Conservation (phyloP, 139 green algal species). For the Micractinium conductrix region DNA sequence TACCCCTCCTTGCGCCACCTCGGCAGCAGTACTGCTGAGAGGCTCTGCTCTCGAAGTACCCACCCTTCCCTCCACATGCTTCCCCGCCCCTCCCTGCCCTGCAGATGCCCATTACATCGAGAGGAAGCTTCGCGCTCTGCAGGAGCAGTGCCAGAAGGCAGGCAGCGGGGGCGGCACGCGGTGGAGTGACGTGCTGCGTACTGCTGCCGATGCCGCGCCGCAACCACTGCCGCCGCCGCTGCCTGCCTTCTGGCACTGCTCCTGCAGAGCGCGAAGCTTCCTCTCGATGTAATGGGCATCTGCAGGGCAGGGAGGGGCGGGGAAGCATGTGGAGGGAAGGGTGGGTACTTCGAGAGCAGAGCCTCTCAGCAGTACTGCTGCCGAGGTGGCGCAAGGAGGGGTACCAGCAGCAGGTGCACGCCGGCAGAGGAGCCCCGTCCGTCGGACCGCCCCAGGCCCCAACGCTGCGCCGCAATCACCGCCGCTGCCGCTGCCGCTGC, state of each 20-base stretch:
- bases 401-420: not conserved
- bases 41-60: not conserved
- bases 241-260: not conserved
- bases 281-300: not conserved
- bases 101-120: not conserved
- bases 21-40: too few species aligned
- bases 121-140: not conserved
- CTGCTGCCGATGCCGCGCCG: not conserved
- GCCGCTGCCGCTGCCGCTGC: too few species aligned
- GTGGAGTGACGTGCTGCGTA: not conserved
- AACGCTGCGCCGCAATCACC: too few species aligned
- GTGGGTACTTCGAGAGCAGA: not conserved
- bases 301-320: not conserved
- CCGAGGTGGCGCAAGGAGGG: too few species aligned
- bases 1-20: too few species aligned
- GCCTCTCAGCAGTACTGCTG: too few species aligned
- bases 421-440: too few species aligned
- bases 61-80: not conserved
- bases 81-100: not conserved
- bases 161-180: not conserved
- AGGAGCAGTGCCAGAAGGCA: not conserved
- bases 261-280: not conserved
- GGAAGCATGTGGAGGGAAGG: not conserved
- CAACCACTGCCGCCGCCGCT: not conserved
- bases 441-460: too few species aligned